Base-by-base conservation (phyloP, 495 filamentous ascomycete genomes). In the Lophiotrema nucula region DNA sequence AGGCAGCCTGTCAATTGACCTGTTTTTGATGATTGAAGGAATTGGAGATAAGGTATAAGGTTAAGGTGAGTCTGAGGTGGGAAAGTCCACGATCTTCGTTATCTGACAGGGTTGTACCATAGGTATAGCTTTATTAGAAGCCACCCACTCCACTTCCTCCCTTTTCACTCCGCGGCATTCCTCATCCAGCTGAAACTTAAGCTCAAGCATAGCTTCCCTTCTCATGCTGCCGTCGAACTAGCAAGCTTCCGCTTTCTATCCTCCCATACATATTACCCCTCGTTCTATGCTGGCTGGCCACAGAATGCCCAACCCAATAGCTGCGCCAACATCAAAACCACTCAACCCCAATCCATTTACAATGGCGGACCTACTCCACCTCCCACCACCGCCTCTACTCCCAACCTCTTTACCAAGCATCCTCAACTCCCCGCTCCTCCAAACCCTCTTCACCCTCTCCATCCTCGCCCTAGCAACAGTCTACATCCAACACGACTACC, bases 401-500 rank as follows among this genome's bases (percentile, higher is more conserved):
- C n/a, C n/a, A n/a, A n/a, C n/a, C n/a, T n/a, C n/a, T n/a, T n/a
- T n/a, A n/a, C n/a, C n/a, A n/a, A n/a, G n/a, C n/a, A n/a, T 27
- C 39, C 31, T 42, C 47, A 25, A 25, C 23, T 4, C 39, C 3
- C 47, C 41, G 22, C 25, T 43, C 24, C n/a, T 45, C 28, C 18
- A 47, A 28, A 28, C 53, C 28, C 48, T 57, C 21, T 24, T 46
- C n/a, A 45, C 22, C 12, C 33, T 61, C 0, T 25, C 52, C 15
- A 51, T 62, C 2, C 28, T 55, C 46, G 8, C 66, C 47, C 53
- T 78, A 22, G 61, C 81, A 45, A 73, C 85, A 13, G 58, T 81
- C 23, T 80, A 81, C 48, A 59, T 80, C 54, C 77, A 82, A 64
- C 84, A 83, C 68, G 89, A 92, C 77, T 95, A 90, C 73, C 72